Percentiles rank a stretch among this genome's conserved stretches.
These are phyloP conservation scores for Scolecobasidium constrictum DNA, from an alignment of 2,329 filamentous ascomycete genomes.

Conservation along the genomic window DNA sequence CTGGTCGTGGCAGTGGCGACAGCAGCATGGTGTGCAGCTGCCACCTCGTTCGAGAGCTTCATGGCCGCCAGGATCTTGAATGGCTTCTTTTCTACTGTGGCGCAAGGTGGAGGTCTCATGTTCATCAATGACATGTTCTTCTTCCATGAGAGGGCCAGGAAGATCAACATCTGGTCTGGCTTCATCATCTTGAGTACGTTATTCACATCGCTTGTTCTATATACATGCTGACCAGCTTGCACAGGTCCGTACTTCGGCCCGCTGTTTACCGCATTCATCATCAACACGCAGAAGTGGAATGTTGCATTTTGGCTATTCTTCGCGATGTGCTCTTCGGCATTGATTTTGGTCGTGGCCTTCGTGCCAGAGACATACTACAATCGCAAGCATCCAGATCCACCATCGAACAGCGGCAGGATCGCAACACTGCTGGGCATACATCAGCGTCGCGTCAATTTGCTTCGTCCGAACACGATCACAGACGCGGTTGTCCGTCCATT, in stretches of 20 bases:
- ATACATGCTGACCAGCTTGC: too few relatives aligned
- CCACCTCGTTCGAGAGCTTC: constrained; percentile 26
- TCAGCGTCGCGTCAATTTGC: background rate
- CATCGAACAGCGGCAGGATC: background rate
- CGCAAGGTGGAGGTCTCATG: constrained; percentile 32
- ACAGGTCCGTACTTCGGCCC: constrained; percentile 30
- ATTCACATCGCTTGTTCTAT: constrained; percentile 26
- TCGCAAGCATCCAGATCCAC: background rate
- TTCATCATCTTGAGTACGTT: constrained; percentile 30
- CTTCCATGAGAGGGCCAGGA: constrained; percentile 40
- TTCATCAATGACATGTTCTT: constrained; percentile 48
- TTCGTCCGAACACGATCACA: background rate
- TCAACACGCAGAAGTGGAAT: constrained; percentile 14
- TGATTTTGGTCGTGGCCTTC: background rate
- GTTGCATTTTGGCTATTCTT: background rate
- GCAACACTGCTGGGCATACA: background rate
- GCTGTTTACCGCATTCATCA: constrained; percentile 38
- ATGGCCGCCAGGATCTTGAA: constrained; percentile 33
- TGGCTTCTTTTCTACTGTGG: constrained; percentile 32
- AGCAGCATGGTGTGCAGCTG: constrained; percentile 27
- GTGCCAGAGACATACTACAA: background rate
- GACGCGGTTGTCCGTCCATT: background rate
- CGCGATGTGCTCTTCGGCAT: background rate
- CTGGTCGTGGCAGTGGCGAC: constrained; percentile 25
- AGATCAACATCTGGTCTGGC: constrained; percentile 28